Percentiles rank a stretch among this genome's conserved stretches.
Conservation (phyloP, 768 basidiomycete species). For the Pulveroboletus frians region DNA sequence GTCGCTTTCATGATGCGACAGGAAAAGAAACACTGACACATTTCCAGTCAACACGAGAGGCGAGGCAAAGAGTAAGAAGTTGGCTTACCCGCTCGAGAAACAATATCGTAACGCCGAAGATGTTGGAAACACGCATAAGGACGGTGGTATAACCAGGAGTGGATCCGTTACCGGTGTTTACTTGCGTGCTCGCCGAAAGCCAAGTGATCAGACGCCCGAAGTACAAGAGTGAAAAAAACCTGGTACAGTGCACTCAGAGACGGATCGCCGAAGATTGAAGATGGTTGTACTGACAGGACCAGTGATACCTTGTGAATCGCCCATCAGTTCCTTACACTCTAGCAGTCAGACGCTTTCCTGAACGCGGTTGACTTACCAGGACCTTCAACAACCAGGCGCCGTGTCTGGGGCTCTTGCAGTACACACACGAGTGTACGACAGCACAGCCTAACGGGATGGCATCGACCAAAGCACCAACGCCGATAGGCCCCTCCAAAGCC, state of each 20-base stretch:
- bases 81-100: slow-evolving; percentile 17
- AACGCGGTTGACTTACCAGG: slow-evolving; percentile 14
- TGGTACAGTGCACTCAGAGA: slow-evolving; percentile 7
- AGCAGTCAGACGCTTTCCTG: background rate
- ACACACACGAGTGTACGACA: slow-evolving; percentile 24
- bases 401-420: slow-evolving; percentile 18
- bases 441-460: slow-evolving; percentile 23
- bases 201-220: slow-evolving; percentile 14
- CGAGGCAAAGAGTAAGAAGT: background rate
- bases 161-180: background rate
- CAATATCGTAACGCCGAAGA: slow-evolving; percentile 9
- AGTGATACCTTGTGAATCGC: slow-evolving; percentile 10
- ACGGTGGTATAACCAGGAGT: slow-evolving; percentile 9
- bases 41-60: background rate
- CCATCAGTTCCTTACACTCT: background rate
- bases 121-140: slow-evolving; percentile 19
- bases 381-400: slow-evolving; percentile 10
- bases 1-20: slow-evolving; percentile 13
- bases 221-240: slow-evolving; percentile 14
- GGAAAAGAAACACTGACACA: slow-evolving; percentile 19
- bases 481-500: slow-evolving; percentile 24
- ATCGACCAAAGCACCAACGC: slow-evolving; percentile 18
- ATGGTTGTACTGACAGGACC: slow-evolving; percentile 12
- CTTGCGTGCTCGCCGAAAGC: slow-evolving; percentile 16
- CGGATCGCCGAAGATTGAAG: background rate